Conservation (phyloP, 2,329 filamentous ascomycete species). For the Chrysosporium keratinophilum region DNA sequence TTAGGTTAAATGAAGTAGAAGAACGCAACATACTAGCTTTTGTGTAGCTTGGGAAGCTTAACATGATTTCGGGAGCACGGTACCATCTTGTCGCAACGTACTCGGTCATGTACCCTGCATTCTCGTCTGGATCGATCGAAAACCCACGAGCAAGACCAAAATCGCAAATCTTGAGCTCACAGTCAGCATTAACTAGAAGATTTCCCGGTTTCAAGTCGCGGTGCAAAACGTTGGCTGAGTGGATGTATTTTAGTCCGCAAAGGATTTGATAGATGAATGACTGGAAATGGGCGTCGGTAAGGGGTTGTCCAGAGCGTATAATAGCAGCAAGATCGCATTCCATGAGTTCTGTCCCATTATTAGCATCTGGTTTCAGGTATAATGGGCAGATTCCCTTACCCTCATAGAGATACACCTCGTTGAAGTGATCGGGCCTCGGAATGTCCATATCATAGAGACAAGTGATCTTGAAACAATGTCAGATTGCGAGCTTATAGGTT, state of each 20-base stretch:
- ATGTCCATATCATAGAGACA: slow-evolving; percentile 99
- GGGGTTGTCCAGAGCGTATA: slow-evolving; percentile 88
- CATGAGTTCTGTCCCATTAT: slow-evolving; percentile 67
- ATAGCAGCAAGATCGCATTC: slow-evolving; percentile 97
- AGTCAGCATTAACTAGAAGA: slow-evolving; percentile 94
- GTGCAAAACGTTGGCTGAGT: slow-evolving; percentile 95
- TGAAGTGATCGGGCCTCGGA: slow-evolving; percentile 92
- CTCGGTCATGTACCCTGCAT: slow-evolving; percentile 98
- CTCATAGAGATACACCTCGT: slow-evolving; percentile 98
- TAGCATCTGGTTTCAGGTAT: slow-evolving; percentile 8
- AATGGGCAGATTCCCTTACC: slow-evolving; percentile 46
- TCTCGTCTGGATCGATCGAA: slow-evolving; percentile 93
- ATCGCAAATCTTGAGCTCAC: slow-evolving; percentile 98
- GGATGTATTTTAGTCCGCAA: slow-evolving; percentile 96
- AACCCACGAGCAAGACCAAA: slow-evolving; percentile 95
- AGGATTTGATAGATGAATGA: slow-evolving; percentile 99
- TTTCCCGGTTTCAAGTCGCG: slow-evolving; percentile 96
- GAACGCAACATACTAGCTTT: slow-evolving; percentile 78
- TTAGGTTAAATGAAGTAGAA: neutral
- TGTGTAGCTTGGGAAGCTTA: slow-evolving; percentile 99
- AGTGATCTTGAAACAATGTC: slow-evolving; percentile 61
- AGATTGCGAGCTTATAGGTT: slow-evolving; percentile 22
- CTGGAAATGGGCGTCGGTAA: slow-evolving; percentile 98
- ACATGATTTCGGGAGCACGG: slow-evolving; percentile 95
- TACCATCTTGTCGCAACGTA: slow-evolving; percentile 99